A percentile compares a stretch with the other conserved stretches of the same genome.
Conservation (phyloP, 2,329 filamentous ascomycete genomes). For the Plenodomus biglobosus region DNA sequence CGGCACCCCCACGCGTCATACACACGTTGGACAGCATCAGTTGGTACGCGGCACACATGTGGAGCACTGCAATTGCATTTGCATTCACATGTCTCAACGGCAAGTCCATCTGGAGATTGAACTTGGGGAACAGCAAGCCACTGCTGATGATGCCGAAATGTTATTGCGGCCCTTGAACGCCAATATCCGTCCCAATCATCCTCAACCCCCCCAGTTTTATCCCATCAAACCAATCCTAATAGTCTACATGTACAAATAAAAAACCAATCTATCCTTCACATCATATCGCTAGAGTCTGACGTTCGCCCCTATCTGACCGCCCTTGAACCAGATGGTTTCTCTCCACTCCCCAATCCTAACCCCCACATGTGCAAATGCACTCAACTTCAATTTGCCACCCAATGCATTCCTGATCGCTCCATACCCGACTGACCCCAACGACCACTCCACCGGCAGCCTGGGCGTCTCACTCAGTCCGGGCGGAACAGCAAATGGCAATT, state of each 20-base stretch:
- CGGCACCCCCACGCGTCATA: not conserved
- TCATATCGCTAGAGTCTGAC: constrained; percentile 47
- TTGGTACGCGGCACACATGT: too few species aligned
- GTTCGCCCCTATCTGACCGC: constrained; percentile 51
- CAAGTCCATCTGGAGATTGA: too few species aligned
- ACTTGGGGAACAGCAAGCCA: too few species aligned
- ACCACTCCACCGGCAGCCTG: constrained; percentile 79
- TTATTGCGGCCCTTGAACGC: too few species aligned
- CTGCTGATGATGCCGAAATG: too few species aligned
- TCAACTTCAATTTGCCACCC: constrained; percentile 76
- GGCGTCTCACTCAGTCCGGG: constrained; percentile 75
- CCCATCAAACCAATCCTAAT: too few species aligned
- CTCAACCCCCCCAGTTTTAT: too few species aligned
- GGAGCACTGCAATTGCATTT: too few species aligned
- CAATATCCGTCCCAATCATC: too few species aligned
- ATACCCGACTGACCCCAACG: constrained; percentile 74
- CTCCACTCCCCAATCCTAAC: constrained; percentile 75
- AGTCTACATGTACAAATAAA: too few species aligned
- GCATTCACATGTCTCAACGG: too few species aligned
- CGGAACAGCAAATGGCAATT: constrained; percentile 72
- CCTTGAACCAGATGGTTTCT: constrained; percentile 59
- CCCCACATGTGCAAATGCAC: constrained; percentile 74
- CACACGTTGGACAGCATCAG: not conserved
- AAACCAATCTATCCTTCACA: too few species aligned
- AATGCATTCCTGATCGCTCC: constrained; percentile 78